Evolutionary conservation across 768 basidiomycete species (phyloP).

Genomic region (Hygrophoropsis aurantiaca): DNA sequence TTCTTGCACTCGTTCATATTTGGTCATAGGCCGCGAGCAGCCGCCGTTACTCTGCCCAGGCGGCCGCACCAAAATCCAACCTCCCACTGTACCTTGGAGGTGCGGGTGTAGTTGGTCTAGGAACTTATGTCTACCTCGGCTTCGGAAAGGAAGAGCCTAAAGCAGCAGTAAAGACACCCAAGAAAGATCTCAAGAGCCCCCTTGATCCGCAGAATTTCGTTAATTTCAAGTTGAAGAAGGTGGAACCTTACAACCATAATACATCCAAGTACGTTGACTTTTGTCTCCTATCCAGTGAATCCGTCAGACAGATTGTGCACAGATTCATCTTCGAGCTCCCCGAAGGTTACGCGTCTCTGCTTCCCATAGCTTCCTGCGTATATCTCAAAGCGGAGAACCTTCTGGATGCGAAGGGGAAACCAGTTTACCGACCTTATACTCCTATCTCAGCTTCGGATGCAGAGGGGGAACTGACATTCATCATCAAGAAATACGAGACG

Average conservation of each 20-base stretch:
- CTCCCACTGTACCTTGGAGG: conserved; percentile 49
- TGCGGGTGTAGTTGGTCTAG: conserved; percentile 44
- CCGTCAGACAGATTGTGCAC: no score
- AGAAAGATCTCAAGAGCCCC: conserved; percentile 54
- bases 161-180: conserved; percentile 37
- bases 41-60: conserved; percentile 48
- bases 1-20: neutral
- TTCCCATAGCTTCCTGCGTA: conserved; percentile 79
- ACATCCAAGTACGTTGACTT: conserved; percentile 60
- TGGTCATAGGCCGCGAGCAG: conserved; percentile 32
- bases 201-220: conserved; percentile 74
- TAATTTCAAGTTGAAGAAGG: conserved; percentile 79
- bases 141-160: conserved; percentile 15
- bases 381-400: conserved; percentile 74
- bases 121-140: conserved; percentile 52
- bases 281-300: no score
- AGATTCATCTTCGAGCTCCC: conserved; percentile 84
- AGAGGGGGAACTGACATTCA: conserved; percentile 72
- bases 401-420: conserved; percentile 78
- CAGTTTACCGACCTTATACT: conserved; percentile 90
- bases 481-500: conserved; percentile 83
- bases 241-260: conserved; percentile 93
- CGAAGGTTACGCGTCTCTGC: conserved; percentile 71
- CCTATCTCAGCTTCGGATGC: conserved; percentile 78
- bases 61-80: conserved; percentile 45